Conservation (phyloP, 306 rosid species). For the Comarum palustre region DNA sequence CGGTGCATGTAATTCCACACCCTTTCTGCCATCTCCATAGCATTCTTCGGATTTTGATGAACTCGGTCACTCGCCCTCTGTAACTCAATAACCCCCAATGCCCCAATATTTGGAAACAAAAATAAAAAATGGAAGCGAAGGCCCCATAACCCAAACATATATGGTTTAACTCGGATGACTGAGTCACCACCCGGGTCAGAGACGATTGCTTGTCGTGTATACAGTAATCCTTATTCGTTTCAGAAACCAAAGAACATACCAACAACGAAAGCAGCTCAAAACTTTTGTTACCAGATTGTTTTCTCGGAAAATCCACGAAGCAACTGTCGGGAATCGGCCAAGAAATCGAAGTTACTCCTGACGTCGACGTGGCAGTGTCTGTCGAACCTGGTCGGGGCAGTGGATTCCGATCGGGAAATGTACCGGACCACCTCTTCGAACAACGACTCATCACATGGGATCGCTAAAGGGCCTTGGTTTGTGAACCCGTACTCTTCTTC, state of each 20-base stretch:
- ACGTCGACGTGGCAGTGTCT: slow-evolving; percentile 54
- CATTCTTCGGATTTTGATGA: slow-evolving; percentile 40
- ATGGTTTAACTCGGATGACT: slow-evolving; percentile 29
- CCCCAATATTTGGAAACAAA: background rate
- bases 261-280: background rate
- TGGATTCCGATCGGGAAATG: slow-evolving; percentile 55
- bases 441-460: slow-evolving; percentile 78
- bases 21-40: slow-evolving; percentile 68
- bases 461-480: slow-evolving; percentile 62
- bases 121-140: background rate
- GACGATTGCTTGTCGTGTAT: slow-evolving; percentile 14
- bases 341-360: slow-evolving; percentile 46
- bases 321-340: slow-evolving; percentile 81
- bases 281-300: slow-evolving; percentile 43
- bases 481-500: slow-evolving; percentile 85
- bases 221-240: background rate
- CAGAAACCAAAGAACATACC: background rate
- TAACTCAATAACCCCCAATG: slow-evolving; percentile 1
- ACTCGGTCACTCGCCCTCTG: slow-evolving; percentile 15
- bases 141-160: slow-evolving; percentile 10
- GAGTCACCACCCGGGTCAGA: slow-evolving; percentile 40
- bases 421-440: slow-evolving; percentile 61
- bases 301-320: slow-evolving; percentile 61
- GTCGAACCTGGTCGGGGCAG: slow-evolving; percentile 40
- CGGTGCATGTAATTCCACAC: slow-evolving; percentile 37